phyloP scores from a whole-genome alignment of 2,329 filamentous ascomycete species.

The Arachnomyces sp. region DNA sequence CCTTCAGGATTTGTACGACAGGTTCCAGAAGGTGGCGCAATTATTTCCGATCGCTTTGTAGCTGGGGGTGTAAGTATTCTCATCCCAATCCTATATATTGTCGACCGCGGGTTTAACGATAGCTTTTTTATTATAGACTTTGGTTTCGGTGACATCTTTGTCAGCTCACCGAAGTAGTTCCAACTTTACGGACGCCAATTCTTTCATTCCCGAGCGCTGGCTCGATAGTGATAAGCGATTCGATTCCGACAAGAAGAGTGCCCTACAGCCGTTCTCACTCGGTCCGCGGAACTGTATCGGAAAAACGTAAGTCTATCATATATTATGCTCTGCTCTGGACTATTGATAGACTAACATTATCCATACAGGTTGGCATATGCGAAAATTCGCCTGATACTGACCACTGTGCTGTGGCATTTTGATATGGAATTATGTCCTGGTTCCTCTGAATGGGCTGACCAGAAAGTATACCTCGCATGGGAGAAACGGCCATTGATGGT shows the following conservation, averaged over 20 bases:
- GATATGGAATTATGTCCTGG: constrained; percentile 30
- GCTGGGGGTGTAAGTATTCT: constrained; percentile 17
- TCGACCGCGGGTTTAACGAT: constrained; percentile 16
- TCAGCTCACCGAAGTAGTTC: not conserved
- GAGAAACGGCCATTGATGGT: constrained; percentile 27
- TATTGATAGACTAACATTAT: not conserved
- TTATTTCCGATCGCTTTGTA: constrained; percentile 13
- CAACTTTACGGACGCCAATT: constrained; percentile 1
- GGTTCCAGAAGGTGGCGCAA: constrained; percentile 16
- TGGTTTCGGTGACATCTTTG: not conserved
- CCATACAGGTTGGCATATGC: constrained; percentile 20
- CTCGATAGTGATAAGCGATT: constrained; percentile 6
- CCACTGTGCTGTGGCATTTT: constrained; percentile 31
- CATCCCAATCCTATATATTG: constrained; percentile 4
- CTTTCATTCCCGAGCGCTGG: constrained; percentile 25
- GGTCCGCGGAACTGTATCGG: too few relatives aligned
- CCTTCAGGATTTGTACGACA: constrained; percentile 16
- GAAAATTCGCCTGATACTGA: constrained; percentile 36
- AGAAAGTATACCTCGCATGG: constrained; percentile 31
- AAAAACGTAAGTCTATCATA: too few relatives aligned
- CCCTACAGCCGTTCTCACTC: too few relatives aligned
- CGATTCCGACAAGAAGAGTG: too few relatives aligned
- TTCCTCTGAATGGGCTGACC: constrained; percentile 17
- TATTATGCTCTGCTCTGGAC: not conserved
- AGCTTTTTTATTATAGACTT: constrained; percentile 1